Percentiles rank a stretch among this genome's conserved stretches.
Evolutionary conservation across 257 asterid species (phyloP).

Genomic region (Haberlea rhodopensis): DNA sequence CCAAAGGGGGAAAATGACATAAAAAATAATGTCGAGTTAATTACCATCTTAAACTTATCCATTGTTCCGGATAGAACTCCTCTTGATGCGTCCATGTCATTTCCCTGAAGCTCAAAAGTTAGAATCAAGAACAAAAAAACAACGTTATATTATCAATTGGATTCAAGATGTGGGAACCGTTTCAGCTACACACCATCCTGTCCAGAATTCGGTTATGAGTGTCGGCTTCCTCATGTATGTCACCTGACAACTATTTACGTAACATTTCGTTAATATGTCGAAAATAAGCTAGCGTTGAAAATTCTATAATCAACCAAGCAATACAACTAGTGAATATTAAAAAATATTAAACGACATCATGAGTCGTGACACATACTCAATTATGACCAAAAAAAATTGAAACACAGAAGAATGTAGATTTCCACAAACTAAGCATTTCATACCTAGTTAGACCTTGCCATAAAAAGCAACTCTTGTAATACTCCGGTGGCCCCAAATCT

Average conservation of each 20-base stretch:
- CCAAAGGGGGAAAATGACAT: background rate
- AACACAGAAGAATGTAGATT: no score
- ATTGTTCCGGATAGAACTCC: constrained; percentile 87
- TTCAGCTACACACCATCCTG: constrained; percentile 64
- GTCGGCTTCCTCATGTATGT: constrained; percentile 89
- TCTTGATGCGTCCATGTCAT: constrained; percentile 93
- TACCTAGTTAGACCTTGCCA: no score
- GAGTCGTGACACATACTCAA: no score
- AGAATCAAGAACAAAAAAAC: constrained; percentile 2
- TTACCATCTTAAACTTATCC: constrained; percentile 93
- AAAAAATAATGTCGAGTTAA: no score
- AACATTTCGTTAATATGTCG: constrained; percentile 16
- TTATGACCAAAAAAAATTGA: no score
- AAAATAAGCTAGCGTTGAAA: background rate
- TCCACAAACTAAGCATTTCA: no score
- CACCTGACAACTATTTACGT: constrained; percentile 71
- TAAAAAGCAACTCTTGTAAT: no score
- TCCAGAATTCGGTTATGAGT: constrained; percentile 76
- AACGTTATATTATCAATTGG: background rate
- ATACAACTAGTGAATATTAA: background rate
- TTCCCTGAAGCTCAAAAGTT: constrained; percentile 52
- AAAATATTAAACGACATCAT: background rate
- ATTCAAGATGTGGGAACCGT: constrained; percentile 6
- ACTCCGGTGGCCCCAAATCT: no score
- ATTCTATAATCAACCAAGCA: constrained; percentile 8